phyloP scores from a whole-genome alignment of 306 rosid species.

The Cucurbita pepo region DNA sequence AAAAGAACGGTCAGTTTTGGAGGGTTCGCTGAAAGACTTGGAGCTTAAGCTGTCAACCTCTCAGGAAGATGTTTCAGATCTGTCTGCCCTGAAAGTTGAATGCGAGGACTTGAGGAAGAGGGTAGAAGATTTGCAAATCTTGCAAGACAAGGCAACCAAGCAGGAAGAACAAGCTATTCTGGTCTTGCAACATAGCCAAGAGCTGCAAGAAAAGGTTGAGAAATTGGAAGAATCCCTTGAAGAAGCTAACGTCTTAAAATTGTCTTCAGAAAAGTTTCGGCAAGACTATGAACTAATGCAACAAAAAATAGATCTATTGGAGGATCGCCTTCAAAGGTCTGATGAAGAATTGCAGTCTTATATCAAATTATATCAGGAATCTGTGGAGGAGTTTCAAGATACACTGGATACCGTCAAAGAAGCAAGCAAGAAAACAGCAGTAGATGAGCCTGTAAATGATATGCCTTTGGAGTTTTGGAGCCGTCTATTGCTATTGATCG shows the following conservation, averaged over 20 bases:
- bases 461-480: constrained; percentile 97
- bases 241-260: constrained; percentile 44
- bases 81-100: constrained; percentile 46
- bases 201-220: constrained; percentile 57
- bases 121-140: constrained; percentile 50
- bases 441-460: constrained; percentile 61
- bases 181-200: constrained; percentile 72
- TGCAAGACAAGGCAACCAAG: constrained; percentile 59
- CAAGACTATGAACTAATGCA: constrained; percentile 54
- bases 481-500: constrained; percentile 58
- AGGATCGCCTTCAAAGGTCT: constrained; percentile 63
- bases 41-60: constrained; percentile 47
- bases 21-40: constrained; percentile 52
- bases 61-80: constrained; percentile 51
- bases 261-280: constrained; percentile 64
- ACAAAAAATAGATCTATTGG: constrained; percentile 59
- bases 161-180: constrained; percentile 57
- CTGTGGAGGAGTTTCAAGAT: constrained; percentile 72
- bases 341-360: constrained; percentile 73
- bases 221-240: constrained; percentile 68
- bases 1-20: constrained; percentile 52
- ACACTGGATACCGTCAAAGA: constrained; percentile 48
- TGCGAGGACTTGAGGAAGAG: constrained; percentile 42
- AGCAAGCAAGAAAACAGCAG: constrained; percentile 54
- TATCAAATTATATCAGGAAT: constrained; percentile 69